Conservation (phyloP, 768 basidiomycete genomes). For the Gelatoporia subvermispora region DNA sequence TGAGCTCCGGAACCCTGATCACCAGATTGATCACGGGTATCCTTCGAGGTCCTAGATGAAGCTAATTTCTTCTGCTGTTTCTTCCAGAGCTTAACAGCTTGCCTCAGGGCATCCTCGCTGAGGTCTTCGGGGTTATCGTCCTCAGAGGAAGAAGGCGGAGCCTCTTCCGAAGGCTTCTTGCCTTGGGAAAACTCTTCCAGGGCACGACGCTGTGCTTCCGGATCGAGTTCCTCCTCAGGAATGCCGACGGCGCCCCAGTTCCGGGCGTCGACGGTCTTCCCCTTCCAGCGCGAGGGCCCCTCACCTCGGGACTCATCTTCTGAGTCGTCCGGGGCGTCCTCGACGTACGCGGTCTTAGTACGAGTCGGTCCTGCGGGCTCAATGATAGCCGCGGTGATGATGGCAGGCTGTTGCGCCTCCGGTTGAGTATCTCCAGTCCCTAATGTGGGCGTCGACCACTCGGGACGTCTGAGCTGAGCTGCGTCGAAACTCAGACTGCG, state of each 20-base stretch:
- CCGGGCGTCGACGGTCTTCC: slow-evolving; percentile 14
- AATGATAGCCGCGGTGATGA: neutral
- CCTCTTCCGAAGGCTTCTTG: too few species aligned
- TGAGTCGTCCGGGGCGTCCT: neutral
- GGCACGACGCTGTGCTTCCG: slow-evolving; percentile 7
- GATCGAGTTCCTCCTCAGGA: slow-evolving; percentile 10
- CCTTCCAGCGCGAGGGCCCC: slow-evolving; percentile 12
- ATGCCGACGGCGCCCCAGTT: slow-evolving; percentile 16
- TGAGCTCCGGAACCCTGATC: too few species aligned
- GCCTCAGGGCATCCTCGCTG: too few species aligned
- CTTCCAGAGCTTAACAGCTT: too few species aligned
- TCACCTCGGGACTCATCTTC: slow-evolving; percentile 1
- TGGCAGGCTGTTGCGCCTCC: neutral
- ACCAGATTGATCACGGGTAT: too few species aligned
- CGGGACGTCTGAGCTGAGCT: neutral
- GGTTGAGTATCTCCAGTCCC: neutral
- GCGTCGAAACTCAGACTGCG: too few species aligned
- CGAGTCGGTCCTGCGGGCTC: neutral
- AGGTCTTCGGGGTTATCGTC: too few species aligned
- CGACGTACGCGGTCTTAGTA: neutral
- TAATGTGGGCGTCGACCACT: neutral
- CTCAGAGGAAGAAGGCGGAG: too few species aligned
- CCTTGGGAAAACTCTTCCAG: too few species aligned
- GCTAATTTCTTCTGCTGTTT: too few species aligned
- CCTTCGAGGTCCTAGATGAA: too few species aligned